Evolutionary conservation across 306 rosid genomes (phyloP).

Genomic region (Vigna unguiculata): DNA sequence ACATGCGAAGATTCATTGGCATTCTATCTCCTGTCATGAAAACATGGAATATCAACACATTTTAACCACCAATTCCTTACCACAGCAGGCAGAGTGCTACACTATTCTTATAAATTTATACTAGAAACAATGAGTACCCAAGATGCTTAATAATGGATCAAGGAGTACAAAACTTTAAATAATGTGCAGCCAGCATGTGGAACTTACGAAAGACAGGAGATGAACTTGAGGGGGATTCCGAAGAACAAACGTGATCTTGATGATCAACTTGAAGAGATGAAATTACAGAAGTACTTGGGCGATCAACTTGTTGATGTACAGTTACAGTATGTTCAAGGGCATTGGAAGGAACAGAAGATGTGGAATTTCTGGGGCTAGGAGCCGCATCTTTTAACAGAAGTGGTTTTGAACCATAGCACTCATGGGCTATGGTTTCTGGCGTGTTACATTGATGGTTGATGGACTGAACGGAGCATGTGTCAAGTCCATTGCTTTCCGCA

Average conservation of each 20-base stretch:
- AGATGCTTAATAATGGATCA: not conserved
- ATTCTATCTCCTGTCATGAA: slow-evolving; percentile 23
- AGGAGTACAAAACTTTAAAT: not conserved
- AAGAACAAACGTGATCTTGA: slow-evolving; percentile 10
- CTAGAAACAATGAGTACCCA: not conserved
- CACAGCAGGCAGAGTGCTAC: not conserved
- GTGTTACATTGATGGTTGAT: slow-evolving; percentile 8
- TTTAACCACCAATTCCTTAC: not conserved
- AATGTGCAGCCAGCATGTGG: not conserved
- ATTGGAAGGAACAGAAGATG: slow-evolving; percentile 23
- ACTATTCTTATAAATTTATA: not conserved
- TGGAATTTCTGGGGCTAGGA: not conserved
- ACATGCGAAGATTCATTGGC: not conserved
- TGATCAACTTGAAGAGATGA: not conserved
- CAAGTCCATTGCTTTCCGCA: not conserved
- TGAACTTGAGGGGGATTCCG: slow-evolving; percentile 4
- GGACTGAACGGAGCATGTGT: not conserved
- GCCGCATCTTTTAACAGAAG: slow-evolving; percentile 14
- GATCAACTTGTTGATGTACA: not conserved
- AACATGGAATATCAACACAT: not conserved
- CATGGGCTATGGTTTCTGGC: not conserved
- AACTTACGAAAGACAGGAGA: not conserved
- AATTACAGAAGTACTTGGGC: not conserved
- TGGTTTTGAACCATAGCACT: slow-evolving; percentile 29
- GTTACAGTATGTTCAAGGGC: slow-evolving; percentile 15